phyloP scores from a whole-genome alignment of 257 asterid species.

The Nicotiana otophora region DNA sequence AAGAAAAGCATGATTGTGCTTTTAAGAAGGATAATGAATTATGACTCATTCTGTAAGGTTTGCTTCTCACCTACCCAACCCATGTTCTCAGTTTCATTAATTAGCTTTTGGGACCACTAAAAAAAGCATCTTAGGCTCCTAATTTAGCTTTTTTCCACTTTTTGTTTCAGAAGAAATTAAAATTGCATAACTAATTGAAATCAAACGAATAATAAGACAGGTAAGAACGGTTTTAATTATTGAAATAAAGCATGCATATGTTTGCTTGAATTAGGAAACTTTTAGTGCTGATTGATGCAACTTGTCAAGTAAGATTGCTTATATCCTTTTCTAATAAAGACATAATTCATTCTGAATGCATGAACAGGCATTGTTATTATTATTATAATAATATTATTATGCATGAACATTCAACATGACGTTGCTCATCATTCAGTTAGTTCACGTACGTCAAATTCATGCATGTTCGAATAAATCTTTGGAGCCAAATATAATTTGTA shows the following conservation, averaged over 20 bases:
- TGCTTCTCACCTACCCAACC: constrained; percentile 86
- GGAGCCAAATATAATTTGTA: too few species aligned
- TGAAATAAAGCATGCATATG: constrained; percentile 22
- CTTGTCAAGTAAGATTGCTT: not conserved
- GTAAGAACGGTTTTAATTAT: constrained; percentile 14
- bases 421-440: too few species aligned
- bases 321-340: not conserved
- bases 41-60: constrained; percentile 31
- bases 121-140: constrained; percentile 42
- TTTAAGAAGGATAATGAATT: constrained; percentile 20
- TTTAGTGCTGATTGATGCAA: constrained; percentile 41
- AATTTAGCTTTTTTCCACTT: constrained; percentile 12
- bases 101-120: constrained; percentile 50
- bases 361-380: too few species aligned
- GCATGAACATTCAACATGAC: too few species aligned
- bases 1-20: constrained; percentile 29
- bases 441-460: too few species aligned
- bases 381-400: too few species aligned
- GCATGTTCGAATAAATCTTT: too few species aligned
- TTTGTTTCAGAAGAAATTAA: not conserved
- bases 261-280: constrained; percentile 37
- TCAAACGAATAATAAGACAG: constrained; percentile 15
- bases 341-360: too few species aligned
- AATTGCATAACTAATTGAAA: not conserved
- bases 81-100: constrained; percentile 17